Conservation (phyloP, 2,329 filamentous ascomycete species). For the Claviceps arundinis region DNA sequence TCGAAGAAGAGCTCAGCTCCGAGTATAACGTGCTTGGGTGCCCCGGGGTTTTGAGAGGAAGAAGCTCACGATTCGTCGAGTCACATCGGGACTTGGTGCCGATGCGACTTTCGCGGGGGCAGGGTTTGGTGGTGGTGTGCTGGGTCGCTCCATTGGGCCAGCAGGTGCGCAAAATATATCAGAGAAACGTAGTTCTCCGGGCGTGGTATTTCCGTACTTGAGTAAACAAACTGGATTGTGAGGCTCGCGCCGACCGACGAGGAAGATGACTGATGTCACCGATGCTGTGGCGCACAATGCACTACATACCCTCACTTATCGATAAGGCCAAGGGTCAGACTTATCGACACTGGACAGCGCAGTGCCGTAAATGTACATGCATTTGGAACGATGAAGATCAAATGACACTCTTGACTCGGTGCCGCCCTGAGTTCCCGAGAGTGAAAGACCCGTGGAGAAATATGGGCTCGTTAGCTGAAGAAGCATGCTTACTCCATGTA, state of each 20-base stretch:
- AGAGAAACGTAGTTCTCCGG: neutral
- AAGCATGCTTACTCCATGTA: no score
- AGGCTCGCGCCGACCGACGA: no score
- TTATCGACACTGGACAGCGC: neutral
- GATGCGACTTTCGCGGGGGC: slow-evolving; percentile 21
- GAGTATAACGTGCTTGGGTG: neutral
- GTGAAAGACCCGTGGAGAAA: no score
- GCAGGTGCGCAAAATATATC: neutral
- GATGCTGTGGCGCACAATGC: neutral
- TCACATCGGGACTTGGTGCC: slow-evolving; percentile 41
- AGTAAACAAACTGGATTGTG: no score
- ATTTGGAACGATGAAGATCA: no score
- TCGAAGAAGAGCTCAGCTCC: neutral
- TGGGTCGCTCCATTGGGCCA: slow-evolving; percentile 30
- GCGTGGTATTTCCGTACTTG: no score
- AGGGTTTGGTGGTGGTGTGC: slow-evolving; percentile 25
- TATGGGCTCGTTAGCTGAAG: no score
- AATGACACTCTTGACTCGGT: no score
- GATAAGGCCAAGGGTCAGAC: neutral
- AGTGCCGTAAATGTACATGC: neutral
- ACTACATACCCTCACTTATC: neutral
- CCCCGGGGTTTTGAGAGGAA: neutral
- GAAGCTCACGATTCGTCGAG: slow-evolving; percentile 36
- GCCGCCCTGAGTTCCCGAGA: no score
- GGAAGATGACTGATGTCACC: no score